Conservation (phyloP, 352 stramenopile genomes). For the Pythium aquatile region DNA sequence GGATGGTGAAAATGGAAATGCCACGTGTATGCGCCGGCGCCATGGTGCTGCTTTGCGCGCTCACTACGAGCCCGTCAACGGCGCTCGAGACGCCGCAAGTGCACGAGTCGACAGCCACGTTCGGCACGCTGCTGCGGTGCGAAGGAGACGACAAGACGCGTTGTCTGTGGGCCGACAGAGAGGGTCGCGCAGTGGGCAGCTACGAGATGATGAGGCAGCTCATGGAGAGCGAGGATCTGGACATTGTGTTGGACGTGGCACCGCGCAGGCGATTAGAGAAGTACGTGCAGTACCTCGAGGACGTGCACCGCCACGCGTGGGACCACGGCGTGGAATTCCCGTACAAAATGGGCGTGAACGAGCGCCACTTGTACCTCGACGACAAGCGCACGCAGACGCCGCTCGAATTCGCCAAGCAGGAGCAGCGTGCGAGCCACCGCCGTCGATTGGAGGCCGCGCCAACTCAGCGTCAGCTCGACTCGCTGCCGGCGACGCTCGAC, state of each 20-base stretch:
- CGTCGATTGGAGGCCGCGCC: slow-evolving; percentile 27
- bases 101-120: slow-evolving; percentile 27
- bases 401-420: slow-evolving; percentile 59
- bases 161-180: slow-evolving; percentile 58
- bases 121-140: slow-evolving; percentile 62
- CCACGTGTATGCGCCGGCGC: slow-evolving; percentile 9
- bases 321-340: slow-evolving; percentile 43
- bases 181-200: slow-evolving; percentile 34
- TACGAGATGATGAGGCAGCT: slow-evolving; percentile 62
- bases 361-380: slow-evolving; percentile 63
- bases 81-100: not conserved
- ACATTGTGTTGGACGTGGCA: slow-evolving; percentile 28
- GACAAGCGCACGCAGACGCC: slow-evolving; percentile 34
- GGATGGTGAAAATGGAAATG: slow-evolving; percentile 16
- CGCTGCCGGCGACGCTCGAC: slow-evolving; percentile 46
- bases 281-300: slow-evolving; percentile 68
- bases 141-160: slow-evolving; percentile 18
- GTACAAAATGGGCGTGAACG: slow-evolving; percentile 67
- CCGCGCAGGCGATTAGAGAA: slow-evolving; percentile 51
- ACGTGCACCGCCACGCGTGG: slow-evolving; percentile 51
- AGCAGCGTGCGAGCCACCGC: slow-evolving; percentile 41
- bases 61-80: not conserved
- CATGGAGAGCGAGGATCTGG: slow-evolving; percentile 42
- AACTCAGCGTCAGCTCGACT: slow-evolving; percentile 14
- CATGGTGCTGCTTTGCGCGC: slow-evolving; percentile 16